phyloP scores from a whole-genome alignment of 805 yeast genomes.

The Candida ponderosae region DNA sequence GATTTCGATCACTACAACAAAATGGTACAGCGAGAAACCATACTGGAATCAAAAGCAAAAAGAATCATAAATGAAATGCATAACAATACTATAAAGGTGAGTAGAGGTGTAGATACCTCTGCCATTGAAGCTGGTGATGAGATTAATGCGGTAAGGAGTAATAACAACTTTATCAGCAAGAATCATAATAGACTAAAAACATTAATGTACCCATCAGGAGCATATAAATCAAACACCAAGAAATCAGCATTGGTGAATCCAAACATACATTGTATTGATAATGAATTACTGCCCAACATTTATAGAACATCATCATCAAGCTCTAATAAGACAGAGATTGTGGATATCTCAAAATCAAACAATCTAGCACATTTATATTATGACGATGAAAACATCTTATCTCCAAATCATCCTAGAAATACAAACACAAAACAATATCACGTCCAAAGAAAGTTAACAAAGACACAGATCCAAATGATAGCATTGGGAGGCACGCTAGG shows the following conservation, averaged over 20 bases:
- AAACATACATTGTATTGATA: too few relatives aligned
- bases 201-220: background rate
- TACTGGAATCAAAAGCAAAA: constrained; percentile 20
- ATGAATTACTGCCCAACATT: too few relatives aligned
- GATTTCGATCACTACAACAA: constrained; percentile 28
- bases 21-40: constrained; percentile 25
- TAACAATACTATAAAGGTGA: constrained; percentile 12
- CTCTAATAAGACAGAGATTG: constrained; percentile 18
- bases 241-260: background rate
- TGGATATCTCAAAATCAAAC: constrained; percentile 12
- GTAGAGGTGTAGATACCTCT: constrained; percentile 12
- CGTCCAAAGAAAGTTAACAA: constrained; percentile 51
- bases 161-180: too few relatives aligned
- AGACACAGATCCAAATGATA: constrained; percentile 68
- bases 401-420: background rate
- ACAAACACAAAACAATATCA: constrained; percentile 9
- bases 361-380: background rate
- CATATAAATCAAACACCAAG: background rate
- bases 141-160: background rate
- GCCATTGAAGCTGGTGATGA: constrained; percentile 18
- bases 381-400: too few relatives aligned
- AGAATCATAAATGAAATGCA: constrained; percentile 9
- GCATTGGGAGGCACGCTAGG: constrained; percentile 77
- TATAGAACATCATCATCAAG: background rate
- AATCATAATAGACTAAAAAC: too few relatives aligned